A percentile compares a stretch with the other conserved stretches of the same genome.
These are phyloP conservation scores for Blastobotrys indianensis DNA, from an alignment of 1,139 yeast species.

Conservation along the genomic window DNA sequence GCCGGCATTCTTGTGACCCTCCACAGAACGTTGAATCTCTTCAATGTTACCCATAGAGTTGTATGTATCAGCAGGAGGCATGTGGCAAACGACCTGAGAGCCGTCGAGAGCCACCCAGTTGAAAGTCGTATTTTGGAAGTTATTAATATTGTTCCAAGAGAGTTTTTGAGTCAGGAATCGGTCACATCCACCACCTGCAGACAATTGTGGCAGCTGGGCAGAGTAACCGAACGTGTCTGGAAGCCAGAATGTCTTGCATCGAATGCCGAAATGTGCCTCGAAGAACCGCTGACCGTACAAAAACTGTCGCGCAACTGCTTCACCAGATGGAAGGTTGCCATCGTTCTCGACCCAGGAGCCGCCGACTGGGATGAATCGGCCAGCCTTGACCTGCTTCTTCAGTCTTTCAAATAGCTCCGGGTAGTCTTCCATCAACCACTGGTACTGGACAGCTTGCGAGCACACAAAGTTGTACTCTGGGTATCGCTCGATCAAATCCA, in stretches of 20 bases:
- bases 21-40: conserved; percentile 72
- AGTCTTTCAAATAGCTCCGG: conserved; percentile 65
- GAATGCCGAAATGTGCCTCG: conserved; percentile 64
- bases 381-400: conserved; percentile 57
- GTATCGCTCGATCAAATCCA: conserved; percentile 71
- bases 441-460: conserved; percentile 89
- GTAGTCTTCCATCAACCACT: conserved; percentile 79
- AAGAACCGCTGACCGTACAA: conserved; percentile 81
- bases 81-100: conserved; percentile 82
- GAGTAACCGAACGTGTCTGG: conserved; percentile 96
- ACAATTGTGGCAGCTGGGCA: conserved; percentile 86
- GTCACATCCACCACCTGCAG: conserved; percentile 72
- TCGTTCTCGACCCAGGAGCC: conserved; percentile 97
- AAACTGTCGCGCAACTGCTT: conserved; percentile 79
- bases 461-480: conserved; percentile 92
- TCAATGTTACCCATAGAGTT: conserved; percentile 90
- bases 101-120: conserved; percentile 94
- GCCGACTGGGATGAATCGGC: conserved; percentile 84
- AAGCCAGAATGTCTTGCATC: conserved; percentile 75
- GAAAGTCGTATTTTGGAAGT: conserved; percentile 79
- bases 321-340: conserved; percentile 87
- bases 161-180: conserved; percentile 83
- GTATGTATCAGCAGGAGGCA: conserved; percentile 95
- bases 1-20: conserved; percentile 75
- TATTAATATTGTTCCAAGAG: conserved; percentile 89